Conservation (phyloP, 2,329 filamentous ascomycete species). For the Epichloe elymi region DNA sequence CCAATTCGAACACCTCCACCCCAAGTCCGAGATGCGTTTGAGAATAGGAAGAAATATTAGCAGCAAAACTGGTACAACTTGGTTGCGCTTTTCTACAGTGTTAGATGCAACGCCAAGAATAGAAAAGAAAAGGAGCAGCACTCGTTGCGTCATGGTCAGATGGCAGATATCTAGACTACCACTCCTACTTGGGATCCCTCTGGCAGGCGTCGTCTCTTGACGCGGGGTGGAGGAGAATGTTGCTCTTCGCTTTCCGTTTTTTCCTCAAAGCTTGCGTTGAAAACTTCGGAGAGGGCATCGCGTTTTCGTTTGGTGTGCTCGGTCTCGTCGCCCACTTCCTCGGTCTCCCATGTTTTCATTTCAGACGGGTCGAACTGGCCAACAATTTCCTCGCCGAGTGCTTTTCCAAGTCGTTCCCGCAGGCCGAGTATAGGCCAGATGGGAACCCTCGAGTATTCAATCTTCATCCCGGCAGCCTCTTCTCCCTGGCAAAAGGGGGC, state of each 20-base stretch:
- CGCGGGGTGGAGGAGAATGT: slow-evolving; percentile 10
- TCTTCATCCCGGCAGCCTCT: slow-evolving; percentile 24
- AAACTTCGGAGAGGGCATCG: slow-evolving; percentile 22
- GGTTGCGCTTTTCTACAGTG: too few relatives aligned
- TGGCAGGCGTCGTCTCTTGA: slow-evolving; percentile 22
- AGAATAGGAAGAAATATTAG: neutral
- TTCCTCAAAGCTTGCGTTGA: slow-evolving; percentile 29
- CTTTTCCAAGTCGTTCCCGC: slow-evolving; percentile 40
- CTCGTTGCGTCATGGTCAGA: neutral
- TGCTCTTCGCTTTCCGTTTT: slow-evolving; percentile 23
- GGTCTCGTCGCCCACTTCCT: slow-evolving; percentile 17
- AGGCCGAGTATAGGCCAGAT: slow-evolving; percentile 43
- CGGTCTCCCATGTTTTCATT: slow-evolving; percentile 32
- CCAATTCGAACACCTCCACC: neutral
- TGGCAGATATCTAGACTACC: slow-evolving; percentile 12
- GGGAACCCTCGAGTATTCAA: slow-evolving; percentile 35
- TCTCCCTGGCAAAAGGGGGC: slow-evolving; percentile 17
- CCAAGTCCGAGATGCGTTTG: neutral
- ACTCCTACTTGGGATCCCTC: slow-evolving; percentile 18
- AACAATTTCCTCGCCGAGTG: slow-evolving; percentile 37
- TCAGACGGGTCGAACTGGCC: slow-evolving; percentile 25
- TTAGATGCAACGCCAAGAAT: neutral
- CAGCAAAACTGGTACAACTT: neutral
- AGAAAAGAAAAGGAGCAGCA: neutral
- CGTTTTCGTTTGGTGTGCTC: slow-evolving; percentile 20